Evolutionary conservation across 2,329 filamentous ascomycete species (phyloP).

Genomic region (Pseudogymnoascus sp.): DNA sequence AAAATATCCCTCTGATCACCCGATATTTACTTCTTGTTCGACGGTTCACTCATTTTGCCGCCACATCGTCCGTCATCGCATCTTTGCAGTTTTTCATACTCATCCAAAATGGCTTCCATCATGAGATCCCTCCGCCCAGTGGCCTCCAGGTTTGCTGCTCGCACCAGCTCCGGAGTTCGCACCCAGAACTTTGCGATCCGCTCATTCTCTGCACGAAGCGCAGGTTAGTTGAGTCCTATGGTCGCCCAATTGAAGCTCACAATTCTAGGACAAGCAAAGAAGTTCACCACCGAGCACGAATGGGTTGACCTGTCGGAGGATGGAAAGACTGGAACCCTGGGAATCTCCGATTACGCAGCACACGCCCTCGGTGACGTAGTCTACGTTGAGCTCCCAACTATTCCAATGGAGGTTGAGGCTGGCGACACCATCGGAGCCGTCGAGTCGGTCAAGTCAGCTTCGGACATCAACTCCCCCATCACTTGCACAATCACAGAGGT

Average conservation of each 20-base stretch:
- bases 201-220: constrained; percentile 37
- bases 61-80: not conserved
- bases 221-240: constrained; percentile 30
- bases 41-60: constrained; percentile 4
- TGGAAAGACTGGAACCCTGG: constrained; percentile 70
- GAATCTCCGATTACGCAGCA: constrained; percentile 87
- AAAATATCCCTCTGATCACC: not conserved
- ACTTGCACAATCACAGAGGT: constrained; percentile 65
- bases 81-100: not conserved
- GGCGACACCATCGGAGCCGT: constrained; percentile 89
- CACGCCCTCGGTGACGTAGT: constrained; percentile 92
- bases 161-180: constrained; percentile 14
- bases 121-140: constrained; percentile 38
- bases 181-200: constrained; percentile 29
- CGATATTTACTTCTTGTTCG: not conserved
- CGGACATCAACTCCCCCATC: constrained; percentile 88
- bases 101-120: constrained; percentile 51
- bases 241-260: not conserved
- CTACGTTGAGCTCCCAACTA: constrained; percentile 84
- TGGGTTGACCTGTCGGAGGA: constrained; percentile 87
- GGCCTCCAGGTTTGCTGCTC: constrained; percentile 19
- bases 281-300: constrained; percentile 96
- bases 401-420: constrained; percentile 57
- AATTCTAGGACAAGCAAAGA: constrained; percentile 43
- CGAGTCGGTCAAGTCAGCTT: constrained; percentile 97